phyloP scores from a whole-genome alignment of 208 protist species.

The Leishmania martiniquensis region DNA sequence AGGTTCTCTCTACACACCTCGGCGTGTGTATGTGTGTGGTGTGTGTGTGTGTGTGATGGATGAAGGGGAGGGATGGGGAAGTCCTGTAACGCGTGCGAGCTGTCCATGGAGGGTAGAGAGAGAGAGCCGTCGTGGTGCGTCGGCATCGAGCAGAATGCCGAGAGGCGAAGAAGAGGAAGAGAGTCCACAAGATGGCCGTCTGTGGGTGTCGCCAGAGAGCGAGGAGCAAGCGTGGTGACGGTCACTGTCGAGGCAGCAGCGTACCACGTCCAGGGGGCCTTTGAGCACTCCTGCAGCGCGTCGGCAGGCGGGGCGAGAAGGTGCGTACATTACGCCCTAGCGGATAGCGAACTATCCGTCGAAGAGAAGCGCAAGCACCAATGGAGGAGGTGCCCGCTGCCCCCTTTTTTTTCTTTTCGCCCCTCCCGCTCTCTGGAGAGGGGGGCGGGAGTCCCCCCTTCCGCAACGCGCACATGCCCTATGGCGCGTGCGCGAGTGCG shows the following conservation, averaged over 20 bases:
- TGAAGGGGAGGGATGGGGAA: no score
- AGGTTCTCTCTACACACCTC: no score
- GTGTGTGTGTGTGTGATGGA: no score
- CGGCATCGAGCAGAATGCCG: neutral
- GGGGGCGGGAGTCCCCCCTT: neutral
- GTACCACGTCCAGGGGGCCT: neutral
- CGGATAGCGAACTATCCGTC: neutral
- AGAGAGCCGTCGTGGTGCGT: neutral
- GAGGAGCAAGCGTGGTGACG: constrained; percentile 1
- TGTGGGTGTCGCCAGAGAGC: neutral
- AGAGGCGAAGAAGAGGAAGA: neutral
- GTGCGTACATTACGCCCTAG: neutral
- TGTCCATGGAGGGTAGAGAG: neutral
- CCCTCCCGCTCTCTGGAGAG: neutral
- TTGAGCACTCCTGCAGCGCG: neutral
- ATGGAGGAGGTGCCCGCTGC: neutral
- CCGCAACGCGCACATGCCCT: neutral
- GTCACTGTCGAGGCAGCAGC: neutral
- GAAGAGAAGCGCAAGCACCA: neutral
- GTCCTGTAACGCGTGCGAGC: neutral
- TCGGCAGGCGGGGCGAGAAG: neutral
- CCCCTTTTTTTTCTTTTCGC: neutral
- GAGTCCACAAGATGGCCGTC: neutral
- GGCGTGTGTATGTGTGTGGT: no score
- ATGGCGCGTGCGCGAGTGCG: neutral